Base-by-base conservation (phyloP, 352 stramenopile genomes). In the Aphanomyces stellatus region DNA sequence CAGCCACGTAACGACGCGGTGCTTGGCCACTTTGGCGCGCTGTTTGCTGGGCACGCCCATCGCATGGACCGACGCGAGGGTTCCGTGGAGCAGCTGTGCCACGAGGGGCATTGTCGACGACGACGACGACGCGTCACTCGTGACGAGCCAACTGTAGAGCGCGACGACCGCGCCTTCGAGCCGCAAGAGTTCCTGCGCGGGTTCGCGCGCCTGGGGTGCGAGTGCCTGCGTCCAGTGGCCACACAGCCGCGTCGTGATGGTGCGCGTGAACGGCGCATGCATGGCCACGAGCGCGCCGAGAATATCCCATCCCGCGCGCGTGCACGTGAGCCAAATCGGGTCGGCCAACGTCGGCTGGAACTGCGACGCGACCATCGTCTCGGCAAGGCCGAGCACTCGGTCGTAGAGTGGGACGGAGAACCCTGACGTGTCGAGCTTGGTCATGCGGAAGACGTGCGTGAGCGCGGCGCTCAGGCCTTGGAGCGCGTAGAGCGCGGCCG, bases 251-350 rank as follows among this genome's bases (percentile, higher is more conserved):
- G 86, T 53, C 55, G 79, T 86, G 10, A 65, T 37, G 25, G 81
- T 76, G 2, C 80, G 69, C 82, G 83, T 93, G 34, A 82, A 76
- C 3, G 84, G 70, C 56, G 87, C 77, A 53, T 87, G 78, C 43
- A 93, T 76, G 0, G 80, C 72, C 2, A 90, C 76, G 11, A 95
- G 64, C 64, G 80, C 90, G 30, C 83, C 75, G 7, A 92, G 66
- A n/a, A 95, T 48, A 4, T 75, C 87, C 87, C 87, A 95, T 17
- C 87, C 87, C 53, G 82, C 87, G 17, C 87, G 85, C 5, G 87
- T 95, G 61, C 85, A 95, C 11, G 87, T 95, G 34, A 95, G 71
- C 87, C 87, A 95, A 33, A 93, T 81, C 59, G 85, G 91, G 65
- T 95, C 87, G 2, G 75, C 72, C 62, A 80, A 91, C 25, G 81